Evolutionary conservation across 257 asterid genomes (phyloP).

Genomic region (Forsythia suspensa): DNA sequence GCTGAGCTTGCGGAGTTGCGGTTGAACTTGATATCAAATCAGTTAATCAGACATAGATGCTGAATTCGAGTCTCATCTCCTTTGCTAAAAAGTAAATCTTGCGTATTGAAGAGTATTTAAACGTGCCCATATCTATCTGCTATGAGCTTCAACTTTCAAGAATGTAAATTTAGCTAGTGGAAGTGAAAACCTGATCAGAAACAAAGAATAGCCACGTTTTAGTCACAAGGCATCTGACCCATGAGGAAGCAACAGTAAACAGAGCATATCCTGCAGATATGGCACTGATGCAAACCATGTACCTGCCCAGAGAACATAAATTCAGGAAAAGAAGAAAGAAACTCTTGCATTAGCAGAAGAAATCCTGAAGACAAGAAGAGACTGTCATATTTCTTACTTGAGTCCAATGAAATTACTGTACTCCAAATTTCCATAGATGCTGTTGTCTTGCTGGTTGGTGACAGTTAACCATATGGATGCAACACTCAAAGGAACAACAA

Average conservation of each 20-base stretch:
- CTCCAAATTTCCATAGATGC: conserved; percentile 59
- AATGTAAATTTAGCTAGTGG: conserved; percentile 22
- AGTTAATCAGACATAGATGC: no score
- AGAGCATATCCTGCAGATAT: conserved; percentile 70
- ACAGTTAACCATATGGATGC: conserved; percentile 75
- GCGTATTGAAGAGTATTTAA: no score
- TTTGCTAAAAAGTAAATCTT: no score
- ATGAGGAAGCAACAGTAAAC: conserved; percentile 64
- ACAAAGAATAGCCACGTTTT: conserved; percentile 81
- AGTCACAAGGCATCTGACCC: conserved; percentile 46
- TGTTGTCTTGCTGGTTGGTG: conserved; percentile 43
- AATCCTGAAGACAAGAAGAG: not conserved
- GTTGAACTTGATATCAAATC: not conserved
- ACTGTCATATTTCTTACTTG: conserved; percentile 39
- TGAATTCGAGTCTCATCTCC: no score
- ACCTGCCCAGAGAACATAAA: conserved; percentile 36
- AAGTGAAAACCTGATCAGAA: conserved; percentile 72
- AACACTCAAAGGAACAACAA: conserved; percentile 60
- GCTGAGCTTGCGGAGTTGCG: not conserved
- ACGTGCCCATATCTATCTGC: no score
- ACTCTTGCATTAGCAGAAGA: no score
- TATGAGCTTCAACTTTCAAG: no score
- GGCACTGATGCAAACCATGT: conserved; percentile 70
- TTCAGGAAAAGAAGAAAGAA: not conserved
- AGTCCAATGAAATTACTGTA: conserved; percentile 62